Base-by-base conservation (phyloP, 2,329 filamentous ascomycete genomes). In the Dothideomycetidae sp. region DNA sequence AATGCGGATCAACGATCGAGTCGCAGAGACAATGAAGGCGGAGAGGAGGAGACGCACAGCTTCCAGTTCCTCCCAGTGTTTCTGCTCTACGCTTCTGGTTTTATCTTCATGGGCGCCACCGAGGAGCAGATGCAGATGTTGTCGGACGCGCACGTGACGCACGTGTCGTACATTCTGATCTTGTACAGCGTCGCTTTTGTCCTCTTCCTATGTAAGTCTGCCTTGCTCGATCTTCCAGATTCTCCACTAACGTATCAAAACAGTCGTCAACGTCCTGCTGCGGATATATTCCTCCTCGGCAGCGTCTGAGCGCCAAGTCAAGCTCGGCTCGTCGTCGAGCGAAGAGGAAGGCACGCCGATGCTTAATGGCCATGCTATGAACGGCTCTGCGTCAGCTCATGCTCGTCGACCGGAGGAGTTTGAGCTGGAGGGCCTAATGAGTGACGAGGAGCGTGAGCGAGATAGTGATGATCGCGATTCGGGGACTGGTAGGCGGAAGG, bases 31-130 rank as follows among this genome's bases (percentile, higher is more conserved):
- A 45, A 53, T 18, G 53, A 53, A 31, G 29, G 30, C 10, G 21
- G 29, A 12, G 30, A 33, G 17, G 44, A 48, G n/a, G 53, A 58
- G 39, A 55, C 56, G 48, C 55, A 45, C 50, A 92, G 85, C 46
- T 59, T 54, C 45, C 55, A 58, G 43, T 57, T 53, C 31, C 39
- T 58, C 28, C 48, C 55, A 7, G 48, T 49, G 5, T 58, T 56
- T 50, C 70, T 96, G 29, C 71, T 98, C 17, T 93, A 82, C 52
- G 85, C 86, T 4, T 81, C 86, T 3, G 90, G 90, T 1, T 93
- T 96, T 62, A 69, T 98, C 29, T 98, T 98, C 63, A 93, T 96
- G 85, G 81, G 84, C 19, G 88, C 90, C 11, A 96, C 85, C 1
- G 90, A 96, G 56, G 86, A 98, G 61, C 90, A 96, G 60, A 93